A percentile compares a stretch with the other conserved stretches of the same genome.
Evolutionary conservation across 106 monocot genomes (phyloP).

Genomic region (Dendrobium chrysotoxum): DNA sequence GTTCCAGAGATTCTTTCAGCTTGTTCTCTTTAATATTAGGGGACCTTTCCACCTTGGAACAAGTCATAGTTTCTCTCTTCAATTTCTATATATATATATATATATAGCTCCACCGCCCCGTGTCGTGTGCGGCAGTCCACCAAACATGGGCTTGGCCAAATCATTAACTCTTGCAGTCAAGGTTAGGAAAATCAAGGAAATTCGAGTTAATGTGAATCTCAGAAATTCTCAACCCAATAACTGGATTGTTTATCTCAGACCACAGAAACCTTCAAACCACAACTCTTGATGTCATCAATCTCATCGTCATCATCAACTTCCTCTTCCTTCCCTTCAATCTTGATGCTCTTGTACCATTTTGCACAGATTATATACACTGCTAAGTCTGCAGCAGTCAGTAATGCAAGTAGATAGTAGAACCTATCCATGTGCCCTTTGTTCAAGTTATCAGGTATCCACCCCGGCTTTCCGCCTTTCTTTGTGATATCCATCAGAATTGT

Average conservation of each 20-base stretch:
- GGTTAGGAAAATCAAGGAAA: too few relatives aligned
- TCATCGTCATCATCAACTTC: neutral
- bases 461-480: neutral
- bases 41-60: neutral
- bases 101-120: too few relatives aligned
- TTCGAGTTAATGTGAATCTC: too few relatives aligned
- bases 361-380: constrained; percentile 15
- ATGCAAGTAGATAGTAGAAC: constrained; percentile 29
- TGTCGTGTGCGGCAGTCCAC: too few relatives aligned
- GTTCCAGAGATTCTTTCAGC: neutral
- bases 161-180: too few relatives aligned
- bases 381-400: constrained; percentile 16
- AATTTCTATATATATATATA: neutral
- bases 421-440: constrained; percentile 29
- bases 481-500: constrained; percentile 15
- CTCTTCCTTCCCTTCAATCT: neutral
- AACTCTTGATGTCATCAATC: neutral
- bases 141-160: too few relatives aligned
- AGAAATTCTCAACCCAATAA: neutral
- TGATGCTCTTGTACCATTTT: constrained; percentile 26
- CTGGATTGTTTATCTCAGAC: neutral
- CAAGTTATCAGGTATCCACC: constrained; percentile 31
- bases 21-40: neutral
- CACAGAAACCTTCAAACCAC: neutral
- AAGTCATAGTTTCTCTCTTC: neutral